Base-by-base conservation (phyloP, 2,329 filamentous ascomycete genomes). In the Sclerotinia borealis region DNA sequence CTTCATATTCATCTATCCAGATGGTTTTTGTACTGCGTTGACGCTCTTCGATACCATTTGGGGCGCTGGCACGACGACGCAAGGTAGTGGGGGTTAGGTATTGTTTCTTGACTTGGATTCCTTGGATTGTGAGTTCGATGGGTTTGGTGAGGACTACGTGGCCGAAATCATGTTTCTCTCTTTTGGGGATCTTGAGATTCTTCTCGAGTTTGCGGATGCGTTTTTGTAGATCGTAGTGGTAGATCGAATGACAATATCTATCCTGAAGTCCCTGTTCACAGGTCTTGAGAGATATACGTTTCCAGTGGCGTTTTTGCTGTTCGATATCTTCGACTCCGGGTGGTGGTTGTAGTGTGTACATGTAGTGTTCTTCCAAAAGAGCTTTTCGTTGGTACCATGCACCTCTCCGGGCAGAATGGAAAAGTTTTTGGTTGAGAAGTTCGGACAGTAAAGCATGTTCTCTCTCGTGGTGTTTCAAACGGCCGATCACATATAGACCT, bases 311-410 rank as follows among this genome's bases (percentile, higher is more conserved):
- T 77, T 91, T 95, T 72, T 89, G 89, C 10, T 78, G 76, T 49
- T 90, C 86, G 19, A 80, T 76, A 60, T 73, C 67, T 1, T 55
- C 59, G 11, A 71, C 56, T 17, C 65, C 65, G 4, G 59, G 29
- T 31, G 68, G 66, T 19, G 69, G 69, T 29, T 66, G 66, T 7
- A 90, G 73, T 5, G 82, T 79, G 72, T 86, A 83, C 90, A 98
- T 93, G 75, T 99, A 98, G 73, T 96, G 92, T 74, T 99, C 95
- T 77, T 99, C 95, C 2, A 99, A 76, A 1, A 99, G 79, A 1
- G 93, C 95, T 76, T 96, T 96, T 25, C 95, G 90, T 73, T 97
- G 93, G 74, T 98, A 98, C 95, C 95, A 99, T 0, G 87, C 85
- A 0, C 95, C 95, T 48, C 95, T 85, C 34, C 93, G 85, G 1